Percentiles rank a stretch among this genome's conserved stretches.
Conservation (phyloP, 73 alveolate genomes). For the Tetrahymena borealis region DNA sequence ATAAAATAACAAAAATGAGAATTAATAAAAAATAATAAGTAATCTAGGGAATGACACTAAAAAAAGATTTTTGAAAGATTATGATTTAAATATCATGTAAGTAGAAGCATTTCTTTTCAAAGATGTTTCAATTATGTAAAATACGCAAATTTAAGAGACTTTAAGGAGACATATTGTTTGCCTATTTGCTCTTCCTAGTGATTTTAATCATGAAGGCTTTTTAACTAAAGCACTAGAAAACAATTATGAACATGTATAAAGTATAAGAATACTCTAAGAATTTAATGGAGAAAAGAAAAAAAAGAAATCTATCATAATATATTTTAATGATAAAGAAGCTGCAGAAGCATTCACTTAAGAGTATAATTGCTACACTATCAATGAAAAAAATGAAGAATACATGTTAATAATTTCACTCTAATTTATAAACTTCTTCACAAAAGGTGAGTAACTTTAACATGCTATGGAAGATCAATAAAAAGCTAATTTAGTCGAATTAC, state of each 20-base stretch:
- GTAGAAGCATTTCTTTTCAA: background rate
- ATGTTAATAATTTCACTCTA: background rate
- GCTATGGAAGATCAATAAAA: background rate
- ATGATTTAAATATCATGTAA: background rate
- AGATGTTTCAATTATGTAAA: background rate
- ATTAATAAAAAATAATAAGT: background rate
- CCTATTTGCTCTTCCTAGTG: background rate
- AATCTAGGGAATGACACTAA: background rate
- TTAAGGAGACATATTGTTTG: background rate
- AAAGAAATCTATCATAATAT: background rate
- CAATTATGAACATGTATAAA: background rate
- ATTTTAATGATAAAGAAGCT: background rate
- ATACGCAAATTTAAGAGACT: background rate
- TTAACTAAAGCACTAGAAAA: background rate
- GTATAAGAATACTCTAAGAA: background rate
- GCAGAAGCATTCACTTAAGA: background rate
- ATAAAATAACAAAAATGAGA: background rate
- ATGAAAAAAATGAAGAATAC: background rate
- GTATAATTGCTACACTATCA: background rate
- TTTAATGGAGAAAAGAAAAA: background rate
- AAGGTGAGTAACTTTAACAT: background rate
- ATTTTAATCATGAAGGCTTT: background rate
- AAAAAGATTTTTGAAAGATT: background rate
- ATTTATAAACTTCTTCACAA: background rate
- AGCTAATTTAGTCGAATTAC: background rate